These are phyloP conservation scores for Botrytis porri DNA, from an alignment of 2,329 filamentous ascomycete species.

Conservation along the genomic window DNA sequence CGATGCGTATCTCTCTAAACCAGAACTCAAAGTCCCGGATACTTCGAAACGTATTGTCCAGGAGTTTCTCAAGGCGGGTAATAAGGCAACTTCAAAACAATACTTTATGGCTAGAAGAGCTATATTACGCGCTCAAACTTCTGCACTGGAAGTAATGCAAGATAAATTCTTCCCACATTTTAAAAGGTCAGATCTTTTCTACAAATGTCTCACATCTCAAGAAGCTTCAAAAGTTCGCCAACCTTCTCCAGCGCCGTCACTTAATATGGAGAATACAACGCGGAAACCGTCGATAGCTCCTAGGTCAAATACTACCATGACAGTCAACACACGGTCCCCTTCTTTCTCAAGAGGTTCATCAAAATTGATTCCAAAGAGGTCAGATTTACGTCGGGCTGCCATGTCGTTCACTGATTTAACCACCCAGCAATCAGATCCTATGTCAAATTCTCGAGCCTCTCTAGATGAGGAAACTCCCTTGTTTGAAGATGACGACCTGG, in stretches of 20 bases:
- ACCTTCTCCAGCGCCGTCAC: slow-evolving; percentile 25
- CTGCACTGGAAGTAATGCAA: slow-evolving; percentile 81
- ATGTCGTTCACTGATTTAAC: slow-evolving; percentile 60
- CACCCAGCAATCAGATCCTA: slow-evolving; percentile 39
- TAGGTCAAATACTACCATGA: slow-evolving; percentile 34
- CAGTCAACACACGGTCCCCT: slow-evolving; percentile 42
- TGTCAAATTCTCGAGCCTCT: slow-evolving; percentile 57
- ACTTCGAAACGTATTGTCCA: slow-evolving; percentile 67
- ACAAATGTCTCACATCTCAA: slow-evolving; percentile 90
- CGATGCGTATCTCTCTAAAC: slow-evolving; percentile 79
- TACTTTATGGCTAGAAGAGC: slow-evolving; percentile 80
- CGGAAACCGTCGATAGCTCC: slow-evolving; percentile 26
- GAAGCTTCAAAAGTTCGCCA: slow-evolving; percentile 53
- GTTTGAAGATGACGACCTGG: slow-evolving; percentile 80
- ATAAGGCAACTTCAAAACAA: slow-evolving; percentile 71
- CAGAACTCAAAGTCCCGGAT: slow-evolving; percentile 75
- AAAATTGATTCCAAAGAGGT: slow-evolving; percentile 43
- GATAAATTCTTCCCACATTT: slow-evolving; percentile 78
- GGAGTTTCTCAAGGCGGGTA: slow-evolving; percentile 75
- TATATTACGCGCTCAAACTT: slow-evolving; percentile 77
- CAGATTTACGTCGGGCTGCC: slow-evolving; percentile 57
- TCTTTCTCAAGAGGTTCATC: slow-evolving; percentile 48
- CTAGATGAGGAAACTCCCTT: slow-evolving; percentile 65
- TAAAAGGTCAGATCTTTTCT: slow-evolving; percentile 90
- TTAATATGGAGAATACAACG: slow-evolving; percentile 40